Evolutionary conservation across 768 basidiomycete species (phyloP), one percentile per base, ranked within the genome.

Genomic region (Candolleomyces aberdarensis): DNA sequence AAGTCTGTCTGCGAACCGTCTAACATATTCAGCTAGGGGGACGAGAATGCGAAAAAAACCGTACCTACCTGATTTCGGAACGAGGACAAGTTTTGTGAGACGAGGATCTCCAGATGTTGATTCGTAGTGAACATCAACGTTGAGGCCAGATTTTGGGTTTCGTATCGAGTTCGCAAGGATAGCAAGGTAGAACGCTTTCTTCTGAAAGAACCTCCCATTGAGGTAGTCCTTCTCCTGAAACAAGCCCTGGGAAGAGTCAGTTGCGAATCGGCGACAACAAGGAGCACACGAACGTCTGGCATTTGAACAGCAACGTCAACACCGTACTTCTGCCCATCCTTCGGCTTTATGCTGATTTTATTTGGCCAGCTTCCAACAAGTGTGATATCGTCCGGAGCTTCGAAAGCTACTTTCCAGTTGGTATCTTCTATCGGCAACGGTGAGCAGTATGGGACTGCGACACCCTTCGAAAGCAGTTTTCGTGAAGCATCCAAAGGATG

Each of bases 161-260:
- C 74, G 75, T 43, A 94, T 70, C 1, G 84, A 82, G 8, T 83
- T 78, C 1, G 92, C 91, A 49, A 98, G 76, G 4, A 83, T 84
- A 7, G 94, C 89, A 19, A 98, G 83, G 73, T 93, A 99, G 70
- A 90, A 94, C 0, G 93, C 88, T 43, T 92, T 82, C 70, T 98
- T 98, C 70, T 96, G 90, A 70, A 96, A 96, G 71, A 90, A 94
- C 11, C 97, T 85, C 8, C 87, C 84, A 69, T 95, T 89, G 60
- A 94, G 78, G 64, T 94, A 92, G 69, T 98, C 96, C 70, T 98
- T 99, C 68, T 96, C 93, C 76, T 96, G 93, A 68, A 98, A 96
- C n/a, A 97, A 77, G 51, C 66, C 71, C 90, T 91, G 57, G 19
- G 13, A 22, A 40, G 29, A 59, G 32, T 73, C 32, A 71, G 63